phyloP scores from a whole-genome alignment of 2,329 filamentous ascomycete genomes.

The Nigrospora oryzae region DNA sequence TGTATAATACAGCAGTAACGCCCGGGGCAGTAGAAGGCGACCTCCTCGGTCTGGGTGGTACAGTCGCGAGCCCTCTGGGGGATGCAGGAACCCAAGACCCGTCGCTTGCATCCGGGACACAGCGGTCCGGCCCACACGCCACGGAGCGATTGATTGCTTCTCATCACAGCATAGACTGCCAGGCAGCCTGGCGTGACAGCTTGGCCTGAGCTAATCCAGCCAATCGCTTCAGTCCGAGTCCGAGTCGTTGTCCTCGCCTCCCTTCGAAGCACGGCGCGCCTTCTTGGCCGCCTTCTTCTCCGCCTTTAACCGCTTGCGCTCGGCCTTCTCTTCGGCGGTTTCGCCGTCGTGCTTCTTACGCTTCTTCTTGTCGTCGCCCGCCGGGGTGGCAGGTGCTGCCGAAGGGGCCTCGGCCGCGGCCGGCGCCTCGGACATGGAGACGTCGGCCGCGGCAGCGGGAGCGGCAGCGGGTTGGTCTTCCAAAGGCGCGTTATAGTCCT shows the following conservation, averaged over 20 bases:
- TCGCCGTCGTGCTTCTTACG: slow-evolving; percentile 75
- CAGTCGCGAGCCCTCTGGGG: not conserved
- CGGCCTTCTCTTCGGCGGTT: slow-evolving; percentile 59
- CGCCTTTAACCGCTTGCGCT: slow-evolving; percentile 51
- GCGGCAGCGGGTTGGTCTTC: slow-evolving; percentile 26
- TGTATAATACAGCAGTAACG: slow-evolving; percentile 6
- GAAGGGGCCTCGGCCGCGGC: slow-evolving; percentile 26
- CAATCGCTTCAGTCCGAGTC: slow-evolving; percentile 33
- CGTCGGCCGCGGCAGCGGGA: slow-evolving; percentile 33
- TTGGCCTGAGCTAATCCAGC: not conserved
- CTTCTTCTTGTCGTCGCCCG: slow-evolving; percentile 65
- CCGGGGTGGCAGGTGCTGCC: slow-evolving; percentile 25
- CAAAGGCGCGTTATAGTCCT: slow-evolving; percentile 66
- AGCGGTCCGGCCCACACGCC: too few relatives aligned
- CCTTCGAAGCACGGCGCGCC: slow-evolving; percentile 45
- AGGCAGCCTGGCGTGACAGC: not conserved
- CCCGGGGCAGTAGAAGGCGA: not conserved
- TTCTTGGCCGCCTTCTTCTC: slow-evolving; percentile 52
- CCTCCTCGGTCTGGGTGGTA: not conserved
- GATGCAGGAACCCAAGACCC: too few relatives aligned
- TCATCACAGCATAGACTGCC: too few relatives aligned
- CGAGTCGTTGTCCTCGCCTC: slow-evolving; percentile 24
- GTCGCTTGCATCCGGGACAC: too few relatives aligned
- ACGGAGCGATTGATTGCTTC: too few relatives aligned
- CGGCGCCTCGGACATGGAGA: slow-evolving; percentile 33